Evolutionary conservation across 2,329 filamentous ascomycete species (phyloP).

Genomic region (Colletotrichum sidae): DNA sequence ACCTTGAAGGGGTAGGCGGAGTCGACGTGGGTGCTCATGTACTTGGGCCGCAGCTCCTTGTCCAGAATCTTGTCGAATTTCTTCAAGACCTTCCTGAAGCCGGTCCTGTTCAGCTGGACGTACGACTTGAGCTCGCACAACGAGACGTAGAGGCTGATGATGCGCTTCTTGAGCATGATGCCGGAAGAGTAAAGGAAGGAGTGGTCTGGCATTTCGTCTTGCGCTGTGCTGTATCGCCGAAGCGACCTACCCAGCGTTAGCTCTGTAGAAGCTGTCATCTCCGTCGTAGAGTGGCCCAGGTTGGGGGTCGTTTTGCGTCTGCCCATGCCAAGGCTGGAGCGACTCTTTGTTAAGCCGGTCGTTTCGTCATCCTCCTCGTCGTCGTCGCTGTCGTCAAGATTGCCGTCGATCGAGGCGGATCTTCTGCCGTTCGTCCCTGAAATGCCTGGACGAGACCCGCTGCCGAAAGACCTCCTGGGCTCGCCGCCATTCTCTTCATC

Average conservation of each 20-base stretch:
- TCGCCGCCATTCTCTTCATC: conserved; percentile 43
- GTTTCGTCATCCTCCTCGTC: conserved; percentile 73
- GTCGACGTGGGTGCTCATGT: conserved; percentile 80
- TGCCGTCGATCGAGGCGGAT: conserved; percentile 64
- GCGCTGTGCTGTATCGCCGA: conserved; percentile 74
- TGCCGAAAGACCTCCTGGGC: conserved; percentile 38
- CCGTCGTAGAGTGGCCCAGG: conserved; percentile 57
- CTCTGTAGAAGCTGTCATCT: conserved; percentile 73
- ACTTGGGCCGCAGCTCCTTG: conserved; percentile 80
- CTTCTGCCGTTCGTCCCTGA: conserved; percentile 55
- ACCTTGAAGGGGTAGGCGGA: conserved; percentile 84
- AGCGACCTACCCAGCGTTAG: conserved; percentile 60
- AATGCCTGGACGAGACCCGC: conserved; percentile 38
- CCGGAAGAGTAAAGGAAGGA: conserved; percentile 73
- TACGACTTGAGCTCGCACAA: conserved; percentile 97
- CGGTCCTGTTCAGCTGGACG: conserved; percentile 94
- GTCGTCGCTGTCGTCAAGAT: conserved; percentile 72
- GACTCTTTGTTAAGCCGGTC: conserved; percentile 62
- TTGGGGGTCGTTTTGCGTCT: conserved; percentile 52
- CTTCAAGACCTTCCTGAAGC: conserved; percentile 95
- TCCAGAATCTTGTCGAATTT: conserved; percentile 98
- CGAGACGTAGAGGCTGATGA: conserved; percentile 88
- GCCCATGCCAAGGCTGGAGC: conserved; percentile 50
- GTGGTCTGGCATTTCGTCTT: conserved; percentile 84
- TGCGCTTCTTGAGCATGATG: conserved; percentile 92